Evolutionary conservation across 2,329 filamentous ascomycete genomes (phyloP).

Genomic region (Pseudopyrenochaeta lycopersici): DNA sequence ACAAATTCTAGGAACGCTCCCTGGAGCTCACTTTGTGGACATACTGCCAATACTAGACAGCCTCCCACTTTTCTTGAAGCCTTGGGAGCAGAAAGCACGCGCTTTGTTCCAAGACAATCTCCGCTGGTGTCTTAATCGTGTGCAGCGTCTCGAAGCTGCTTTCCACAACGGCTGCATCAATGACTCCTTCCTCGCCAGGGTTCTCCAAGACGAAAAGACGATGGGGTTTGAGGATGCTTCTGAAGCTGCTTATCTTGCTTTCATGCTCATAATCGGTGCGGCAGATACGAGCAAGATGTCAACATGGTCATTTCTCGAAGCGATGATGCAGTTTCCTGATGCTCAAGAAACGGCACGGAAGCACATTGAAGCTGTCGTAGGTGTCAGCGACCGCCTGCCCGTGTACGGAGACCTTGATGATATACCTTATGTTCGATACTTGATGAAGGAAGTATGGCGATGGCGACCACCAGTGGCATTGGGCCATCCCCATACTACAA

Average conservation of each 20-base stretch:
- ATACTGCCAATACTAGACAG: slow-evolving; percentile 8
- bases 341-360: slow-evolving; percentile 57
- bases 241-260: slow-evolving; percentile 14
- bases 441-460: slow-evolving; percentile 65
- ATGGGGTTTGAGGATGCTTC: slow-evolving; percentile 7
- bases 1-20: slow-evolving; percentile 10
- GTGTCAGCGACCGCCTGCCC: slow-evolving; percentile 51
- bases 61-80: slow-evolving; percentile 8
- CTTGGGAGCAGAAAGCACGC: slow-evolving; percentile 10
- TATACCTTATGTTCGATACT: slow-evolving; percentile 63
- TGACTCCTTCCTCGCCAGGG: slow-evolving; percentile 7
- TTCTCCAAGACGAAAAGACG: slow-evolving; percentile 8
- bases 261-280: slow-evolving; percentile 17
- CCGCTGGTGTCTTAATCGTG: slow-evolving; percentile 7
- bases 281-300: slow-evolving; percentile 25
- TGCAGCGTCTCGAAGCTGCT: slow-evolving; percentile 6
- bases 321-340: slow-evolving; percentile 61
- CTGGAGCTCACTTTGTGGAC: slow-evolving; percentile 8
- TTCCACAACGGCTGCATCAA: background rate
- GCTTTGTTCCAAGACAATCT: slow-evolving; percentile 9
- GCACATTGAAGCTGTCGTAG: slow-evolving; percentile 52
- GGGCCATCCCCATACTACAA: slow-evolving; percentile 56
- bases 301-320: slow-evolving; percentile 50
- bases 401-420: slow-evolving; percentile 29
- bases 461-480: slow-evolving; percentile 65